These are phyloP conservation scores for Penicillium flavigenum DNA, from an alignment of 495 filamentous ascomycete species.

Conservation along the genomic window DNA sequence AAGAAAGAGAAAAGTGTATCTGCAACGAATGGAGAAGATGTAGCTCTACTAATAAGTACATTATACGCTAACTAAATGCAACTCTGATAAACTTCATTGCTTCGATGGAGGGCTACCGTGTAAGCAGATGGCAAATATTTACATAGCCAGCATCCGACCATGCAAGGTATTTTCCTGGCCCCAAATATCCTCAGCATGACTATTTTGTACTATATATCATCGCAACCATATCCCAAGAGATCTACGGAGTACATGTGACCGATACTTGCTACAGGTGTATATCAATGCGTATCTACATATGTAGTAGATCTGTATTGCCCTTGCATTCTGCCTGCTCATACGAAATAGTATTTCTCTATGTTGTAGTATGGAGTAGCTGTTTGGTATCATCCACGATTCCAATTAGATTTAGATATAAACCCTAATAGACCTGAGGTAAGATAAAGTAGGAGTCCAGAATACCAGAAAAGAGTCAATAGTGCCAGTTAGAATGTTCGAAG, in stretches of 20 bases:
- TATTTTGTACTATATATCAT: no score
- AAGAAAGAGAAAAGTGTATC: slow-evolving; percentile 17
- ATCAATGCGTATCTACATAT: no score
- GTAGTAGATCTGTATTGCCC: background rate
- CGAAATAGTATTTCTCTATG: background rate
- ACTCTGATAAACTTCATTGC: no score
- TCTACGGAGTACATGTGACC: no score
- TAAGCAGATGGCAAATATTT: no score
- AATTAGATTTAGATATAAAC: background rate
- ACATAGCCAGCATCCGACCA: no score
- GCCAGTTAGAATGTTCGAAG: slow-evolving; percentile 12
- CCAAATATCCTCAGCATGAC: no score
- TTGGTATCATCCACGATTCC: background rate
- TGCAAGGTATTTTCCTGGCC: no score
- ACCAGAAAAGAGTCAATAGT: background rate
- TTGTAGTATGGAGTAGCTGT: background rate
- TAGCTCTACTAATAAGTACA: background rate
- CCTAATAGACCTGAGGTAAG: background rate
- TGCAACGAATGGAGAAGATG: slow-evolving; percentile 21
- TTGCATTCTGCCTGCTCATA: background rate
- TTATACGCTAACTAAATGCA: no score
- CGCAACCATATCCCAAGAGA: no score
- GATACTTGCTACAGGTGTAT: no score
- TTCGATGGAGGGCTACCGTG: no score
- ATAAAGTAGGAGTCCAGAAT: slow-evolving; percentile 4